Base-by-base conservation (phyloP, 257 asterid species). In the Mentha longifolia region DNA sequence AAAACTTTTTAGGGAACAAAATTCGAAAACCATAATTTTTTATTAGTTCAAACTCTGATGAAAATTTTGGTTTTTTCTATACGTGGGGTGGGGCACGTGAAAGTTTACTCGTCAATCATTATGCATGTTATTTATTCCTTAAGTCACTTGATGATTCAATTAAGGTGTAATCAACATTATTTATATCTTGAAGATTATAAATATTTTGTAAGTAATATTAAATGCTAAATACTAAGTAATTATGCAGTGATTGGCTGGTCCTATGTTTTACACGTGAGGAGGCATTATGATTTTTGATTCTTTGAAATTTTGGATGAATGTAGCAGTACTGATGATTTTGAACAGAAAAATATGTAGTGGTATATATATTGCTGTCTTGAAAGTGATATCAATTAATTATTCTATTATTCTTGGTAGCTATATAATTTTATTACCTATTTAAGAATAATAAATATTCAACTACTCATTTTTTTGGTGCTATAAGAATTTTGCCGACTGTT, bases 31-130 rank as follows among this genome's bases (percentile, higher is more conserved):
- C 68, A 46, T 39, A 59, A 22, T 70, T 73, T 77, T 31, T 15
- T 33, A 15, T 62, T 45, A 50, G 81, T 77, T 68, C 88, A 79
- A 86, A 84, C 81, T 79, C 85, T 79, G 72, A 79, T 76, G 68
- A 65, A 60, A 78, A 76, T 43, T 47, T 69, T 74, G 78, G 67
- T 69, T 76, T 54, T 83, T 80, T 70, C 84, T 57, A 74, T 77
- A 70, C 45, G 67, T 16, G 65, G 31, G 75, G 67, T 16, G 65
- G 31, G 75, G 51, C 89, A 80, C 85, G 82, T 85, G 84, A 77
- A 35, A 45, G 62, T 20, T 74, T 15, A 22, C 65, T 56, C 43
- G 61, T 61, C 66, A 59, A 58, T 67, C 35, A 74, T 55, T 71
- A 33, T 74, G 68, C 47, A 61, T 65, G 25, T 67, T 52, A 12